Conservation (phyloP, 768 basidiomycete genomes). For the Lactarius hatsudake region DNA sequence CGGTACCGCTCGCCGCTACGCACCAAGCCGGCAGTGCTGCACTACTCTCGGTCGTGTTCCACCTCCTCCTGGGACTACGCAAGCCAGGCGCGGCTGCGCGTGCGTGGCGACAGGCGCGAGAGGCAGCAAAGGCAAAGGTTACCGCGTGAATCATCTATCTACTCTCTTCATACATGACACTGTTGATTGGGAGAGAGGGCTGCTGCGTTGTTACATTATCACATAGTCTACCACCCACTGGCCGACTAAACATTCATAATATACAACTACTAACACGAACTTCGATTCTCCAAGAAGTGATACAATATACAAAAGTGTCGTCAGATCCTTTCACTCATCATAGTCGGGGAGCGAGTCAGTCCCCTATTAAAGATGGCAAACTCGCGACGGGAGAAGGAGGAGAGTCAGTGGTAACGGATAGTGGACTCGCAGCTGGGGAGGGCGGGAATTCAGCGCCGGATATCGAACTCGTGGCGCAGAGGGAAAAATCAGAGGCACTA, state of each 20-base stretch:
- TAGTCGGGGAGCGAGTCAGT: no score
- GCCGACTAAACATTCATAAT: not conserved
- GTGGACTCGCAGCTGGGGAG: not conserved
- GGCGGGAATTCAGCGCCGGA: not conserved
- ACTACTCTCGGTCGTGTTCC: conserved; percentile 79
- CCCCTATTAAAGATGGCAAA: not conserved
- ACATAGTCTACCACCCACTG: no score
- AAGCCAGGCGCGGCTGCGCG: conserved; percentile 67
- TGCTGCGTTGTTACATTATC: not conserved
- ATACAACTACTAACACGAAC: not conserved
- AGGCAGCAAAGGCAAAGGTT: not conserved
- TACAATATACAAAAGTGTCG: not conserved
- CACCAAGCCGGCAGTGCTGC: conserved; percentile 96
- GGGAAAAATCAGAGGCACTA: not conserved
- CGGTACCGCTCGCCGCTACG: conserved; percentile 84
- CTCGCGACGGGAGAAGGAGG: not conserved
- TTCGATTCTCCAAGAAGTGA: not conserved
- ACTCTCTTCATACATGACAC: no score
- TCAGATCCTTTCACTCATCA: no score
- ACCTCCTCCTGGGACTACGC: conserved; percentile 68
- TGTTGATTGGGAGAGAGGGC: not conserved
- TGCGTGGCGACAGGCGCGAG: conserved; percentile 49
- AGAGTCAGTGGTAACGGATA: not conserved
- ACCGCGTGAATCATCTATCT: not conserved
- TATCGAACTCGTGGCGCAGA: not conserved